Conservation (phyloP, 106 monocot genomes). For the Triglochin maritima region DNA sequence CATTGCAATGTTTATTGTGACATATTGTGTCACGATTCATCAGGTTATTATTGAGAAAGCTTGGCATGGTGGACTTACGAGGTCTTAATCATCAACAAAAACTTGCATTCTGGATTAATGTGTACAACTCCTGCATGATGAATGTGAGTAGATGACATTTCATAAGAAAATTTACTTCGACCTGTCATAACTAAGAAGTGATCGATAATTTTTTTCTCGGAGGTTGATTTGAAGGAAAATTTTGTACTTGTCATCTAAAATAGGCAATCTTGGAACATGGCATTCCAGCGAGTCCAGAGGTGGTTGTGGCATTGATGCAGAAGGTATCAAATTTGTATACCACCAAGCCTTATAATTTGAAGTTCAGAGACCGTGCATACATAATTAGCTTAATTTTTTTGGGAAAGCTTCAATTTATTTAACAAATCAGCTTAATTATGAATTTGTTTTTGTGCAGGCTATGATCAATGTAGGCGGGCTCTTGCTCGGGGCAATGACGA, state of each 20-base stretch:
- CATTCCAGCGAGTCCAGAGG: constrained; percentile 62
- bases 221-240: background rate
- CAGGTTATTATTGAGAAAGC: constrained; percentile 57
- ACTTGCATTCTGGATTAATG: constrained; percentile 97
- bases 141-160: constrained; percentile 40
- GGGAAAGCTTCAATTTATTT: background rate
- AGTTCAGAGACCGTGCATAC: background rate
- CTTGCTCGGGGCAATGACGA: constrained; percentile 71
- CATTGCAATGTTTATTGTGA: too few species aligned
- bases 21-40: background rate
- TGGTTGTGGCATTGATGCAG: constrained; percentile 67
- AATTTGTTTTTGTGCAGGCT: constrained; percentile 31
- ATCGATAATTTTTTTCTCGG: too few species aligned
- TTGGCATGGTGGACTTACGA: constrained; percentile 45
- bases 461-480: constrained; percentile 86
- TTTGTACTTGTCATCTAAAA: background rate
- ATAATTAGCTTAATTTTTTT: too few species aligned
- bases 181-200: too few species aligned
- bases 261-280: constrained; percentile 83
- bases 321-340: constrained; percentile 31
- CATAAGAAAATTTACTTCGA: too few species aligned
- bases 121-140: constrained; percentile 98
- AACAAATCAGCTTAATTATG: background rate
- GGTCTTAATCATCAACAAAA: constrained; percentile 73
- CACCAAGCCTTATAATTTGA: background rate